phyloP scores from a whole-genome alignment of 257 asterid species.

The Echium plantagineum region DNA sequence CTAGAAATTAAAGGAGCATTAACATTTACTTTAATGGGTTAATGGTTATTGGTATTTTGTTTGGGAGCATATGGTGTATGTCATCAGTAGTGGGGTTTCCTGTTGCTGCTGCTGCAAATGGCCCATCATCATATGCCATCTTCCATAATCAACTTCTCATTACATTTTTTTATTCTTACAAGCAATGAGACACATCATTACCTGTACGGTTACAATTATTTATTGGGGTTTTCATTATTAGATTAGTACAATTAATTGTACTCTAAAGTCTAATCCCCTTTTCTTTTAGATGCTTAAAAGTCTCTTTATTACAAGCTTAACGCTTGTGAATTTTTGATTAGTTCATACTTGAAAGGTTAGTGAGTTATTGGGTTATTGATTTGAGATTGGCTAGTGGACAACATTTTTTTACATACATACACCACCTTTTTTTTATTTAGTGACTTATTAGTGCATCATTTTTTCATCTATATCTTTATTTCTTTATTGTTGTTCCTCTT shows the following conservation, averaged over 20 bases:
- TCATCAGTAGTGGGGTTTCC: not conserved
- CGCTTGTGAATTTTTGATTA: not conserved
- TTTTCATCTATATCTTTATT: too few species aligned
- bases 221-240: not conserved
- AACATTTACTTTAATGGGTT: too few species aligned
- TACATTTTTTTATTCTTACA: constrained; percentile 1
- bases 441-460: not conserved
- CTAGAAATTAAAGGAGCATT: too few species aligned
- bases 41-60: too few species aligned
- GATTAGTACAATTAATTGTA: not conserved
- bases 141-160: constrained; percentile 4
- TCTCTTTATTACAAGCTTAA: not conserved
- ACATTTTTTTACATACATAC: constrained; percentile 11
- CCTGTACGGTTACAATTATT: constrained; percentile 23
- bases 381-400: constrained; percentile 27
- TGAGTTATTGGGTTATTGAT: constrained; percentile 14
- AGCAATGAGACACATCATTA: constrained; percentile 29
- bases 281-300: not conserved
- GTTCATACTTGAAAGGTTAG: not conserved
- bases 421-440: constrained; percentile 9
- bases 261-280: not conserved
- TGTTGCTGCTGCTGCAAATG: constrained; percentile 5
- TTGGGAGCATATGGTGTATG: not conserved
- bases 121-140: constrained; percentile 18
- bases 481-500: too few species aligned